Evolutionary conservation across 306 rosid species (phyloP), one percentile per base, ranked within the genome.

Genomic region (Vicia villosa): DNA sequence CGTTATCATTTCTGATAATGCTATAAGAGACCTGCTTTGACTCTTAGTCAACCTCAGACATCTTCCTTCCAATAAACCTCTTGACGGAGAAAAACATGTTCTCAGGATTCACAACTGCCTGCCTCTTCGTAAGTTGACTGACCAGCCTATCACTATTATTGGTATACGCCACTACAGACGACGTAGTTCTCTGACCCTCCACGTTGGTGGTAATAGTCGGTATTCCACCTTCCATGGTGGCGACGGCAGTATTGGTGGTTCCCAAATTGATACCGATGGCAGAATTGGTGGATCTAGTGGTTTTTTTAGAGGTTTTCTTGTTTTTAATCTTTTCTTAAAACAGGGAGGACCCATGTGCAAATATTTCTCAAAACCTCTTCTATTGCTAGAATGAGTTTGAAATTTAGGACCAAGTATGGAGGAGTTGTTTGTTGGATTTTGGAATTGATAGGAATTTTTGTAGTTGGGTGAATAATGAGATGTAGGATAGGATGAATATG

Each of bases 11-110:
- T 22, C 91, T 78, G 14, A 91, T 73, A 34, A 91, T 96, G 37
- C 20, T 82, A 82, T 91, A 91, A 1, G 97, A 91, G 24, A 91
- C 96, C 80, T 91, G 96, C 88, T 88, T 91, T 1, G 91, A 85
- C 80, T 91, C 97, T 58, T 91, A 92, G 52, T 91, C 96, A 5
- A 91, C 97, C 83, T 91, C 97, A 0, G 86, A 74, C 97, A 91
- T 91, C 89, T 91, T 91, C 74, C 97, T 78, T 1, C 97, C 97
- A 11, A 91, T 91, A 73, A 91, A 91, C 56, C 97, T 83, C 96
- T 91, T 91, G 6, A 91, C 96, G 1, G 96, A 91, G 72, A 88
- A 91, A 79, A 91, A 91, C 1, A 96, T 91, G 68, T 91, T 91
- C 80, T 86, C 92, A 0, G 97, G 97, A 71, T 91, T 91, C 5